Conservation (phyloP, 2,329 filamentous ascomycete genomes). For the Ascochyta fabae region DNA sequence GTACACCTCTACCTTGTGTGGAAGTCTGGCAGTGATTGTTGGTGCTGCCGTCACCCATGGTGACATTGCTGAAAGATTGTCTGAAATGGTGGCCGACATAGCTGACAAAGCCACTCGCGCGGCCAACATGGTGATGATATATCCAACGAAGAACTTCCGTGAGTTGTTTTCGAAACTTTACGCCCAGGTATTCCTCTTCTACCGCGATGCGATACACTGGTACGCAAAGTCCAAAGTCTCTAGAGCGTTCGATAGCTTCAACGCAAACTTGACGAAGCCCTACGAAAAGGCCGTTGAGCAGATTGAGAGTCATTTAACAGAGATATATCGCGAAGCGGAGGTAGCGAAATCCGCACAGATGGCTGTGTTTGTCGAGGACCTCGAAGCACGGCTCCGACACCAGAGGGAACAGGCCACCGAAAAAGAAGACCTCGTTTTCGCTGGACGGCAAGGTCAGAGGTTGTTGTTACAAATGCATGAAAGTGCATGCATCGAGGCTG, state of each 20-base stretch:
- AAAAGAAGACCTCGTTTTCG: too few relatives aligned
- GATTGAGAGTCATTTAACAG: neutral
- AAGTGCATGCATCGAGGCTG: too few relatives aligned
- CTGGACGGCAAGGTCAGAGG: too few relatives aligned
- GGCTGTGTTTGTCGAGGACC: too few relatives aligned
- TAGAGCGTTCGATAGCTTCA: neutral
- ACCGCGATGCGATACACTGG: neutral
- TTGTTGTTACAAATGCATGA: too few relatives aligned
- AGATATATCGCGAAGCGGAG: neutral
- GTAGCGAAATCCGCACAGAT: neutral
- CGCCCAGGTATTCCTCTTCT: conserved; percentile 2
- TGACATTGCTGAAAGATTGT: conserved; percentile 13
- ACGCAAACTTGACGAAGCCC: neutral
- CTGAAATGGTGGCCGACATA: conserved; percentile 10
- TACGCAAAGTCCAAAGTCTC: neutral
- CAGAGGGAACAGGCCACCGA: too few relatives aligned
- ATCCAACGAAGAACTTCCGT: neutral
- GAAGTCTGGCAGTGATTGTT: conserved; percentile 10
- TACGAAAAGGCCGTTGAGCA: neutral
- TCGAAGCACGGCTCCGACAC: too few relatives aligned
- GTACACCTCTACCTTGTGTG: conserved; percentile 17
- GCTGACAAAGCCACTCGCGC: conserved; percentile 1
- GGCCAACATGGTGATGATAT: neutral
- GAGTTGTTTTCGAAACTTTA: neutral
- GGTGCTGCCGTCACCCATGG: conserved; percentile 14